Conservation (phyloP, 768 basidiomycete genomes). For the Lactarius quietus region DNA sequence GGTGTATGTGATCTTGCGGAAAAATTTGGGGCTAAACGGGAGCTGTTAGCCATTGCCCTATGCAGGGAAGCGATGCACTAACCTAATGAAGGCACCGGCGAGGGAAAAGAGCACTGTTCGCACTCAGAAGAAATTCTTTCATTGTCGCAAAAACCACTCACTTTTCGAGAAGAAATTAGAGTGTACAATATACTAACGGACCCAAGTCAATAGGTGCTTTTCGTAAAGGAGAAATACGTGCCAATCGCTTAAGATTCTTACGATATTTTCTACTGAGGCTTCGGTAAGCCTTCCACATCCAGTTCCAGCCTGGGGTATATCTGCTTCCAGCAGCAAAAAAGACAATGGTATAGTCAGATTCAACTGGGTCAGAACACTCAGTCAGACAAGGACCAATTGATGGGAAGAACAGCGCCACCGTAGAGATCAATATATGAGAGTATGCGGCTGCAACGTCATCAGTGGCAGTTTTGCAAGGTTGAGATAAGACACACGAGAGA, state of each 20-base stretch:
- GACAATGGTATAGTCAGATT: constrained; percentile 84
- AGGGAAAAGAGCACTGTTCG: constrained; percentile 79
- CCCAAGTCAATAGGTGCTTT: constrained; percentile 17
- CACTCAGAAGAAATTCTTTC: constrained; percentile 16
- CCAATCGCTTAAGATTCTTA: constrained; percentile 83
- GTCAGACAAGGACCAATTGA: not conserved
- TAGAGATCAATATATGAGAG: constrained; percentile 78
- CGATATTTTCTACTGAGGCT: constrained; percentile 78
- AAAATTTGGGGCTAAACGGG: constrained; percentile 76
- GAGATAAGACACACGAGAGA: constrained; percentile 46
- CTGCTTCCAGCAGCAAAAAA: constrained; percentile 80
- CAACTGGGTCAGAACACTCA: constrained; percentile 48
- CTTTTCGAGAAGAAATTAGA: constrained; percentile 80
- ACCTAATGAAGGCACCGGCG: constrained; percentile 86
- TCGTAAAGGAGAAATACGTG: constrained; percentile 35
- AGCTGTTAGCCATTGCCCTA: not conserved
- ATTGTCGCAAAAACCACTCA: constrained; percentile 42
- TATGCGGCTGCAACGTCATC: constrained; percentile 51
- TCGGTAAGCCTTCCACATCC: constrained; percentile 90
- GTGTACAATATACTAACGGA: constrained; percentile 73
- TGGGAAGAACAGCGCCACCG: constrained; percentile 41
- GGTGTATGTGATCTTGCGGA: constrained; percentile 76
- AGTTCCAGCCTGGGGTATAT: constrained; percentile 78
- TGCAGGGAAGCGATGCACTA: constrained; percentile 11
- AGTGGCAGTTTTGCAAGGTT: constrained; percentile 21